phyloP scores from a whole-genome alignment of 1,139 yeast genomes.

The Candida sp. region DNA sequence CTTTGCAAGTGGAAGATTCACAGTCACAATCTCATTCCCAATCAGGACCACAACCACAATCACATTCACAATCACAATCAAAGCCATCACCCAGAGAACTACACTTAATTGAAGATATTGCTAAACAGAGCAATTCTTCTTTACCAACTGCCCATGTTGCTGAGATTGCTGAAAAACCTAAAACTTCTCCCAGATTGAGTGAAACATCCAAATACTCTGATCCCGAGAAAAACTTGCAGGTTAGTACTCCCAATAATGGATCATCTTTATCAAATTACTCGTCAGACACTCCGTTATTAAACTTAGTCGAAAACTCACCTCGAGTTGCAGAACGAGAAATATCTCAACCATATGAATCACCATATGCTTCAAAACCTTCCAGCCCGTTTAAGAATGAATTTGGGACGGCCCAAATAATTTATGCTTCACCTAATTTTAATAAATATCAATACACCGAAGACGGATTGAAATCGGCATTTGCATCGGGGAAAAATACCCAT shows the following conservation, averaged over 20 bases:
- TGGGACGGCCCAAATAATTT: constrained; percentile 1
- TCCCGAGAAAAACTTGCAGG: neutral
- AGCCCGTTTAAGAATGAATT: neutral
- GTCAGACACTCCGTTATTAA: constrained; percentile 1
- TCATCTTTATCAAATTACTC: neutral
- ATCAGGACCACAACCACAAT: too few species aligned
- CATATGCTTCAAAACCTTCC: neutral
- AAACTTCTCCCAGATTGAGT: neutral
- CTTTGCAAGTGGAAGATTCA: neutral
- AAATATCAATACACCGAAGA: neutral
- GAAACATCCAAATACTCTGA: neutral
- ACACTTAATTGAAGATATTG: neutral
- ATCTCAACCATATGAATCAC: neutral
- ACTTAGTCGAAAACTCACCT: neutral
- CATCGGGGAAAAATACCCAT: constrained; percentile 6
- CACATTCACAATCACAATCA: neutral
- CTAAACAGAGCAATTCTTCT: neutral
- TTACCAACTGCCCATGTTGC: neutral
- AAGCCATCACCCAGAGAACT: neutral
- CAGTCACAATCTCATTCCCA: neutral
- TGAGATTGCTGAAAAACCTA: neutral
- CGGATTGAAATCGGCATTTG: neutral
- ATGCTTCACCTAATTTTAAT: neutral
- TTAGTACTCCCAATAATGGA: neutral
- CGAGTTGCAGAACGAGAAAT: neutral